Conservation (phyloP, 768 basidiomycete genomes). For the Lactifluus pinguis region DNA sequence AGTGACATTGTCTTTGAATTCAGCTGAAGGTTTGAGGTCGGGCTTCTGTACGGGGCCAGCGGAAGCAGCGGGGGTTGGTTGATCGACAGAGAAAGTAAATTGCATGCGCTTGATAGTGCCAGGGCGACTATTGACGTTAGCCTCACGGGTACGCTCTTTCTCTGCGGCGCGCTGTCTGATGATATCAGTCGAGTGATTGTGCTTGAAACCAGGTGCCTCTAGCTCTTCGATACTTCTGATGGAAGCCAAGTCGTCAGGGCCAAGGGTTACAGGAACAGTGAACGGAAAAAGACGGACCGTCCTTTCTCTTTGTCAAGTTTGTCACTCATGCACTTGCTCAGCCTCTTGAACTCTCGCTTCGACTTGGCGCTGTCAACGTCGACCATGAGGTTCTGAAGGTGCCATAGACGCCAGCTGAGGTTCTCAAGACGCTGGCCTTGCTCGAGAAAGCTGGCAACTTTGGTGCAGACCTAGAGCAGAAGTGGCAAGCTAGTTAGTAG, state of each 20-base stretch:
- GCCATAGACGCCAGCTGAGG: conserved; percentile 88
- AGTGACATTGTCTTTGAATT: conserved; percentile 45
- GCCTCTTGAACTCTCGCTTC: conserved; percentile 84
- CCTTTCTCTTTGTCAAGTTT: conserved; percentile 91
- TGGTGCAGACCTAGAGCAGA: conserved; percentile 63
- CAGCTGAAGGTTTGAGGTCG: conserved; percentile 54
- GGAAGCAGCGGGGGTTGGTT: conserved; percentile 41
- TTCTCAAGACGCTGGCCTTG: conserved; percentile 89
- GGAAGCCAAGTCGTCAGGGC: conserved; percentile 28
- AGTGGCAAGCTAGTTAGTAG: not conserved
- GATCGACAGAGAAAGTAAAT: conserved; percentile 81
- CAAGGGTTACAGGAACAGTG: conserved; percentile 7
- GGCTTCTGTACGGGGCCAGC: conserved; percentile 51
- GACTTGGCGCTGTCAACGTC: conserved; percentile 84
- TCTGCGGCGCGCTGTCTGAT: conserved; percentile 74
- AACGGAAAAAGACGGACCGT: conserved; percentile 42
- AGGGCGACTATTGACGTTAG: conserved; percentile 47
- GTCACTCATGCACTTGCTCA: conserved; percentile 83
- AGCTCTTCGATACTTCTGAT: conserved; percentile 82
- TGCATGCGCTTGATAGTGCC: conserved; percentile 84
- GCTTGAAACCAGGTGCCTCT: conserved; percentile 73
- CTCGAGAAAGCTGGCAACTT: conserved; percentile 85
- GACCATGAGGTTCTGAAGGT: conserved; percentile 85
- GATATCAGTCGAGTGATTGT: conserved; percentile 70
- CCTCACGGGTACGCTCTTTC: conserved; percentile 70